Evolutionary conservation across 352 stramenopile genomes (phyloP), one percentile per base, ranked within the genome.

Genomic region (Phytophthora citrophthora): DNA sequence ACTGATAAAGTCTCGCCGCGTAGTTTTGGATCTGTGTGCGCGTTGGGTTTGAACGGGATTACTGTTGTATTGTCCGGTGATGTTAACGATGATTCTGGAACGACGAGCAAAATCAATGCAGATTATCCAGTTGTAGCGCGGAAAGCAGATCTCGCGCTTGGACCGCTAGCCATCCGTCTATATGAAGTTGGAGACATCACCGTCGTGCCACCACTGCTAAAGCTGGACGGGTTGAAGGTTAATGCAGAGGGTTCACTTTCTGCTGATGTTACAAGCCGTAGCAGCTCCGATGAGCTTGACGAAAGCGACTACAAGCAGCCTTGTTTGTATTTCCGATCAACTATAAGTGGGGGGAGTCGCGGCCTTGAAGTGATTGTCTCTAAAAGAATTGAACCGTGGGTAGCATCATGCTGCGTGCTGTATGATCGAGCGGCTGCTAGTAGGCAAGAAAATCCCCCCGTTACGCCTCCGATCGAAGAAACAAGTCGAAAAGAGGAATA

Each of bases 181-280:
- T 31, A 27, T 45, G 54, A 64, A 29, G 43, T 16, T 27, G 39
- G 48, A 24, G 43, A 27, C 7, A n/a, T 10, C 13, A 54, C 38
- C 8, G 3, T 24, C 23, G 24, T 34, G 27, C 12, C 36, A 27
- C 32, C 51, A 26, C 36, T 65, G 24, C 8, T 71, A 11, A 74
- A 64, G 43, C 34, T 74, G 8, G 29, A 71, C 23, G 49, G 49
- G 36, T 48, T 74, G 18, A 74, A 71, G 40, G 3, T 71, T n/a
- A 47, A 48, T 16, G 46, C 51, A 12, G 49, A 71, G 12, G 26
- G 54, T 20, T 54, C 46, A 5, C n/a, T 71, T 23, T 60, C 26
- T 43, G 45, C 47, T 40, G 18, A 31, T 18, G 13, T 23, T 23
- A 15, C 41, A 38, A 47, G 5, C 13, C 34, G 6, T 36, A 7